Percentiles rank a stretch among this genome's conserved stretches.
These are phyloP conservation scores for Paracorniculantispora psalliotae DNA, from an alignment of 2,329 filamentous ascomycete species.

Conservation along the genomic window DNA sequence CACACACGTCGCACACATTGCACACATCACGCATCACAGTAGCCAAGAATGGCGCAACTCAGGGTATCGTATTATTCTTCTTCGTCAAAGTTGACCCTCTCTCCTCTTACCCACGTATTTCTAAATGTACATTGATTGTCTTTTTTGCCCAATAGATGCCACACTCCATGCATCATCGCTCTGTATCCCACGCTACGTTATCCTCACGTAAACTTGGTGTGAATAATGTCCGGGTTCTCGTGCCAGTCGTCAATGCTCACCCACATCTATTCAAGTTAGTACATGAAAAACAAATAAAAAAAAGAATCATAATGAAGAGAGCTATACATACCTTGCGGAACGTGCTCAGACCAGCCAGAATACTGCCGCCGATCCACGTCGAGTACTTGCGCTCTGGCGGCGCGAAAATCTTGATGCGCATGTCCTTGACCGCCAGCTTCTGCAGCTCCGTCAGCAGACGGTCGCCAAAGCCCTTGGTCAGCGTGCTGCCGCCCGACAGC, in stretches of 20 bases:
- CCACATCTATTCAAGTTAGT: slow-evolving; percentile 71
- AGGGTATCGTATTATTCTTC: slow-evolving; percentile 4
- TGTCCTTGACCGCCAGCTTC: slow-evolving; percentile 91
- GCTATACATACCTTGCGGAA: slow-evolving; percentile 93
- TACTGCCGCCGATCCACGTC: slow-evolving; percentile 98
- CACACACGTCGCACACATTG: too few relatives aligned
- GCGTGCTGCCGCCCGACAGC: slow-evolving; percentile 87
- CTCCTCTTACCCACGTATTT: too few relatives aligned
- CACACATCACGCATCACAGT: too few relatives aligned
- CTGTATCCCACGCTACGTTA: not conserved
- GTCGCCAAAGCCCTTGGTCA: slow-evolving; percentile 96
- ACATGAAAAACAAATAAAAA: too few relatives aligned
- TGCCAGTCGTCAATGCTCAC: slow-evolving; percentile 99
- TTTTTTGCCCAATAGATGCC: not conserved
- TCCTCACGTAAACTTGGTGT: slow-evolving; percentile 85
- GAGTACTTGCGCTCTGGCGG: slow-evolving; percentile 97
- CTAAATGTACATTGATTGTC: slow-evolving; percentile 10
- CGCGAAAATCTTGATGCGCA: slow-evolving; percentile 99
- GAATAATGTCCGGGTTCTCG: slow-evolving; percentile 98
- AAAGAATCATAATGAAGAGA: too few relatives aligned
- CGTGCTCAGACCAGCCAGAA: slow-evolving; percentile 91
- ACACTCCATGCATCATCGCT: too few relatives aligned
- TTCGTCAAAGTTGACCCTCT: slow-evolving; percentile 3
- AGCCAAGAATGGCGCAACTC: not conserved
- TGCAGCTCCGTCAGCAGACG: slow-evolving; percentile 88